phyloP scores from a whole-genome alignment of 768 basidiomycete genomes.

The Amanita thiersii region DNA sequence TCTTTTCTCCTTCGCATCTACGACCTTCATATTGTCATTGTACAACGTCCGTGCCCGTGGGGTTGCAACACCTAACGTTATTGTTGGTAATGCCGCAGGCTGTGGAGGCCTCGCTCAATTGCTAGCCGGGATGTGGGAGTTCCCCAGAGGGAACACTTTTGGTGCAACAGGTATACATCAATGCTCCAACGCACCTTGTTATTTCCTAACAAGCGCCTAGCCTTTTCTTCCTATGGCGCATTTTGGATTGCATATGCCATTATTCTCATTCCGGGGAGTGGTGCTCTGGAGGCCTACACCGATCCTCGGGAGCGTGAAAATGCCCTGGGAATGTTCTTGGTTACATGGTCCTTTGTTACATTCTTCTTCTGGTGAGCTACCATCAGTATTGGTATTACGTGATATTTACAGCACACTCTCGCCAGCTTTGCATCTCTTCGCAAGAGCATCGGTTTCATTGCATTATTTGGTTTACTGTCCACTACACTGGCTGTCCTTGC shows the following conservation, averaged over 20 bases:
- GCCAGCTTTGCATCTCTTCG: slow-evolving; percentile 16
- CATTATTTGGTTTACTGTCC: slow-evolving; percentile 26
- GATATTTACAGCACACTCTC: neutral
- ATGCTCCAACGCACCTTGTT: neutral
- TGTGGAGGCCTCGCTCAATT: slow-evolving; percentile 64
- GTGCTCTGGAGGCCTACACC: slow-evolving; percentile 39
- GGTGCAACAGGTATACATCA: slow-evolving; percentile 45
- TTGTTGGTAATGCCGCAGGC: slow-evolving; percentile 64
- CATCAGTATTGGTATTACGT: neutral
- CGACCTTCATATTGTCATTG: slow-evolving; percentile 59
- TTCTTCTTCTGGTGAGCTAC: slow-evolving; percentile 38
- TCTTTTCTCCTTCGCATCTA: slow-evolving; percentile 57
- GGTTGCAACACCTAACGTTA: slow-evolving; percentile 40
- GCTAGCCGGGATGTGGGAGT: slow-evolving; percentile 68
- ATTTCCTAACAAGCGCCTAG: slow-evolving; percentile 20
- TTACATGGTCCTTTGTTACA: slow-evolving; percentile 53
- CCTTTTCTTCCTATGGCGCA: slow-evolving; percentile 60
- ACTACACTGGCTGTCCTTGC: slow-evolving; percentile 34
- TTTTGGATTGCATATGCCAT: slow-evolving; percentile 65
- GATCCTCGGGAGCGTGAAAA: slow-evolving; percentile 19
- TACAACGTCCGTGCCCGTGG: slow-evolving; percentile 42
- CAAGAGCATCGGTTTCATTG: slow-evolving; percentile 26
- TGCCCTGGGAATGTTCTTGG: slow-evolving; percentile 53
- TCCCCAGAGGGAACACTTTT: slow-evolving; percentile 44
- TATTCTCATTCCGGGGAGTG: slow-evolving; percentile 48